Evolutionary conservation across 108 stramenopile species (phyloP), one percentile per base, ranked within the genome.

Genomic region (Ochromonas danica): DNA sequence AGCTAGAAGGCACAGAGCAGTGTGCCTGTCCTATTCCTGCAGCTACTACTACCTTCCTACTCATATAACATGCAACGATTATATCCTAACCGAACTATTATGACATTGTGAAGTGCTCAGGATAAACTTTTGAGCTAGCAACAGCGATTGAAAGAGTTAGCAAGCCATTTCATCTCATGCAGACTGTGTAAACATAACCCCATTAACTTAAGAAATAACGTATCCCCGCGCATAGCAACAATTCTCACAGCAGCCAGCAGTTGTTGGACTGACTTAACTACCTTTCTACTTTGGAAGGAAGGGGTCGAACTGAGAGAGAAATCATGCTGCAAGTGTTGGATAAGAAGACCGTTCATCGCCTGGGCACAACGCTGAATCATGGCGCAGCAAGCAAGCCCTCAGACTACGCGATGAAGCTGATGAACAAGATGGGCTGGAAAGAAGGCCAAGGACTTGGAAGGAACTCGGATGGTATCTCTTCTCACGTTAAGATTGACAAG

Each of bases 401-500:
- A 41, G 80, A 86, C 27, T 88, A 86, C 77, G 95, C 93, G 3
- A 45, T 45, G 43, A 75, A 60, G 38, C 40, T 57, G 25, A 75
- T 96, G 41, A 51, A 84, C 22, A 93, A 94, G 77, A 89, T 95
- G 89, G 95, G 95, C 40, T 95, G 95, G 95, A 89, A 77, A 41
- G 91, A 93, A 82, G 93, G 93, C 10, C 88, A 91, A 27, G 95
- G 95, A 30, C 80, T 95, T 14, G 95, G 95, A 38, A 95, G 93
- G 85, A 81, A 89, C 33, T 83, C 90, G 6, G 78, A 92, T 39
- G 95, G 95, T n/a, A 90, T 92, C 43, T 62, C 83, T 1, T 87
- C 88, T 3, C 95, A 95, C 81, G 87, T 95, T 35, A 83, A 83
- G 39, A 91, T 91, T 1, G 80, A 87, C 51, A 91, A 91, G 80